Evolutionary conservation across 192 early-diverging fungal species (phyloP), one percentile per base, ranked within the genome.

Genomic region (Mortierella alpina): DNA sequence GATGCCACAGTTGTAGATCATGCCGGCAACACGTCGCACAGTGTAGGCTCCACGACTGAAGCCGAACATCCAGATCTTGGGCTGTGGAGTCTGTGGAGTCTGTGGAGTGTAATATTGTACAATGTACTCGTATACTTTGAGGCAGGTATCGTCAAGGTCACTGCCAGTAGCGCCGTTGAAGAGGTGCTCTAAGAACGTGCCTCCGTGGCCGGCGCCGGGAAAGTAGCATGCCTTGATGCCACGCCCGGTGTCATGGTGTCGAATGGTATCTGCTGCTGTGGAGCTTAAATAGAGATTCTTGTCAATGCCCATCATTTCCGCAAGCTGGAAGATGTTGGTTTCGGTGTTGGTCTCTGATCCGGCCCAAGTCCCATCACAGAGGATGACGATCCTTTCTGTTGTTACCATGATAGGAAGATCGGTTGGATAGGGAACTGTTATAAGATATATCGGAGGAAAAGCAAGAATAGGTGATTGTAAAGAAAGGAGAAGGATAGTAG

Each of bases 21-120:
- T 68, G 14, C 73, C 73, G 15, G 20, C 65, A 44, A 75, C 65
- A 54, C 65, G 61, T 68, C 73, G 64, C 0, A 61, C 51, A 20
- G 59, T 75, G 50, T 75, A 75, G 14, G 50, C 58, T 0, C 73
- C 73, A 55, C 65, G 59, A 55, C 73, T 75, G 8, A 61, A 55
- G 8, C 73, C 73, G 46, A 75, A 68, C 71, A 75, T 80, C 72
- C 57, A 92, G 68, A 68, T 83, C 76, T 56, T 88, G 11, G 44
- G 56, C 4, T 31, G 6, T 47, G 13, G 15, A 51, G n/a, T n/a
- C n/a, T n/a, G n/a, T n/a, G 46, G 17, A 18, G 31, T 31, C 3
- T 3, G 31, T 2, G 3, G 31, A 1, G 49, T 65, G 63, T 49
- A 68, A 18, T 59, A 10, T 41, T 57, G 18, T 17, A 59, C 67